Base-by-base conservation (phyloP, 345 rosid genomes). In the Camelina neglecta region DNA sequence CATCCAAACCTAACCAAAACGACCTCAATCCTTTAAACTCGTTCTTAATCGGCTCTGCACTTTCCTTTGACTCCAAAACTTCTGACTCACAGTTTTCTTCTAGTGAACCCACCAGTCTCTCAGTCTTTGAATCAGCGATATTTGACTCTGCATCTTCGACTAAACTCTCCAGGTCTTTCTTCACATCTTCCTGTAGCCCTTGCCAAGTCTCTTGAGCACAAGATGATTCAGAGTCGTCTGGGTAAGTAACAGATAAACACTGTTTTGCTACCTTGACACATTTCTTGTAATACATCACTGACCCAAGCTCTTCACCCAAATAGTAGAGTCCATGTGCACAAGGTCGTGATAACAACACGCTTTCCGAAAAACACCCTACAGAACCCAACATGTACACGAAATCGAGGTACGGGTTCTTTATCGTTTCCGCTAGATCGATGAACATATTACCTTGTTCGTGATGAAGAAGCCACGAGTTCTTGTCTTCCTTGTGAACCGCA, bases 1-100 rank as follows among this genome's bases (percentile, higher is more conserved):
- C 60, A 63, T 38, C 67, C 75, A 76, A 33, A 33, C 80, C 60
- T 1, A 10, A 6, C 80, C 75, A 76, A 65, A 2, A 70, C 47
- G 11, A 29, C 5, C 53, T 67, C 55, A 75, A 11, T 24, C 18
- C 74, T 12, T 18, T 23, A 26, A 11, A 0, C 44, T 5, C 16
- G 4, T 50, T 33, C 4, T 23, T 29, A 8, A 1, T 0, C 56
- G 0, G 9, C 38, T 29, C 60, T 59, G 18, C 12, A 39, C 6
- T 39, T 16, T 59, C 38, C 73, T 59, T n/a, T 18, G 61, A 16
- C 44, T 49, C 18, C 61, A 0, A 26, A 60, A 18, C 54, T 13
- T 50, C 4, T 5, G 59, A 4, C 41, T 62, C 26, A 4, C 41
- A n/a, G 21, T 47, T 1, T n/a, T n/a, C 3, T 6, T 48, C 0